These are phyloP conservation scores for Setomelanomma holmii DNA, from an alignment of 2,329 filamentous ascomycete species.

Conservation along the genomic window DNA sequence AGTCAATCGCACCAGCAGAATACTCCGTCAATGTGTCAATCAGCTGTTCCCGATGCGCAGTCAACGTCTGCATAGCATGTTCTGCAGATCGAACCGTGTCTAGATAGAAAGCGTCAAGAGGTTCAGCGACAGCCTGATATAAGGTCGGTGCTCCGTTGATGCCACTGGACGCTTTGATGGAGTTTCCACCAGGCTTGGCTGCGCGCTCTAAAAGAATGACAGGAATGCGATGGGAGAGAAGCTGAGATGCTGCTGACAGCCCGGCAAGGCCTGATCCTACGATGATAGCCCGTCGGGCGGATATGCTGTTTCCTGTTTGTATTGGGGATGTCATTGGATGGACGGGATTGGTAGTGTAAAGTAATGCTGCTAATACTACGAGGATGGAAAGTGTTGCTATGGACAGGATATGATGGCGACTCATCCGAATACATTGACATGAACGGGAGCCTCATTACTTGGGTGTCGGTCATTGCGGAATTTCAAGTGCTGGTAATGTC, in stretches of 20 bases:
- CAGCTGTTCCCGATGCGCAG: conserved; percentile 50
- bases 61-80: conserved; percentile 36
- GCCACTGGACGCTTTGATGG: conserved; percentile 71
- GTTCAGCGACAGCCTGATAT: conserved; percentile 58
- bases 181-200: conserved; percentile 68
- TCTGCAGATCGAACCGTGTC: conserved; percentile 68
- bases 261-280: conserved; percentile 72
- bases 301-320: conserved; percentile 11
- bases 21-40: conserved; percentile 57
- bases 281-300: conserved; percentile 57
- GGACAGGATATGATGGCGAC: neutral
- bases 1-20: conserved; percentile 61
- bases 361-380: conserved; percentile 5
- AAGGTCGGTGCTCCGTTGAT: conserved; percentile 69
- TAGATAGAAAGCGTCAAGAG: conserved; percentile 54
- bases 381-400: neutral
- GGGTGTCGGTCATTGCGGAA: conserved; percentile 9
- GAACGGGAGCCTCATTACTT: neutral
- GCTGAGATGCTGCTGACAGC: conserved; percentile 64
- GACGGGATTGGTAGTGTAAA: conserved; percentile 2
- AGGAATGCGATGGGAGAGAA: conserved; percentile 59
- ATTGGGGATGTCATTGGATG: conserved; percentile 5
- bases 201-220: conserved; percentile 68
- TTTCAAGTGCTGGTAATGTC: conserved; percentile 1
- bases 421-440: conserved; percentile 5